Evolutionary conservation across 2,329 filamentous ascomycete genomes (phyloP).

Genomic region (Xylariaceae sp.): DNA sequence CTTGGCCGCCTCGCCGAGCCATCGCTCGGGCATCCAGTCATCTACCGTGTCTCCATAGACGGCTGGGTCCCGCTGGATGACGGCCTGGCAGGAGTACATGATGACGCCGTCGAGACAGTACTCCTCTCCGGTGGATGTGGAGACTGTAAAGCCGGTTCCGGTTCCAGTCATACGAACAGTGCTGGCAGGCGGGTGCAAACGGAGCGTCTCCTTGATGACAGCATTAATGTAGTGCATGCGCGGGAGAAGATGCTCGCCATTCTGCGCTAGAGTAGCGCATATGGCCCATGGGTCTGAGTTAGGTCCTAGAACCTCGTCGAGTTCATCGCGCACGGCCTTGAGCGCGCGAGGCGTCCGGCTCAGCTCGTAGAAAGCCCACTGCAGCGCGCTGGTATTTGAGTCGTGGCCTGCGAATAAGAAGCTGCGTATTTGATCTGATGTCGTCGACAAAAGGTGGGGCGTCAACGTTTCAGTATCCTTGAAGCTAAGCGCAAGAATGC

Average conservation of each 20-base stretch:
- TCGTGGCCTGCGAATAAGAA: slow-evolving; percentile 48
- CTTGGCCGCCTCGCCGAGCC: slow-evolving; percentile 35
- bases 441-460: slow-evolving; percentile 33
- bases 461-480: slow-evolving; percentile 34
- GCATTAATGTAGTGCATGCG: slow-evolving; percentile 41
- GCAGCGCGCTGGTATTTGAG: slow-evolving; percentile 42
- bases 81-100: slow-evolving; percentile 39
- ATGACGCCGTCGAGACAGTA: slow-evolving; percentile 41
- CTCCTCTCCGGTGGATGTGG: slow-evolving; percentile 33
- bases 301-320: slow-evolving; percentile 40
- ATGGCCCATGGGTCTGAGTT: slow-evolving; percentile 33
- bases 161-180: slow-evolving; percentile 35
- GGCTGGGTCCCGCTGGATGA: slow-evolving; percentile 40
- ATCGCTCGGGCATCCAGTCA: slow-evolving; percentile 46
- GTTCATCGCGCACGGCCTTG: slow-evolving; percentile 40
- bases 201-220: slow-evolving; percentile 44
- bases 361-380: slow-evolving; percentile 44
- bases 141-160: slow-evolving; percentile 36
- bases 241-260: slow-evolving; percentile 37
- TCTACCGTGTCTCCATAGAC: slow-evolving; percentile 41
- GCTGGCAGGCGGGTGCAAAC: slow-evolving; percentile 40
- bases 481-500: slow-evolving; percentile 40
- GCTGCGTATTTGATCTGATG: slow-evolving; percentile 41
- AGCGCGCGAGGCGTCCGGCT: slow-evolving; percentile 37
- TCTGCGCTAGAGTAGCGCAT: slow-evolving; percentile 29